Percentiles rank a stretch among this genome's conserved stretches.
Evolutionary conservation across 2,329 filamentous ascomycete species (phyloP).

Genomic region (Didymella pomorum): DNA sequence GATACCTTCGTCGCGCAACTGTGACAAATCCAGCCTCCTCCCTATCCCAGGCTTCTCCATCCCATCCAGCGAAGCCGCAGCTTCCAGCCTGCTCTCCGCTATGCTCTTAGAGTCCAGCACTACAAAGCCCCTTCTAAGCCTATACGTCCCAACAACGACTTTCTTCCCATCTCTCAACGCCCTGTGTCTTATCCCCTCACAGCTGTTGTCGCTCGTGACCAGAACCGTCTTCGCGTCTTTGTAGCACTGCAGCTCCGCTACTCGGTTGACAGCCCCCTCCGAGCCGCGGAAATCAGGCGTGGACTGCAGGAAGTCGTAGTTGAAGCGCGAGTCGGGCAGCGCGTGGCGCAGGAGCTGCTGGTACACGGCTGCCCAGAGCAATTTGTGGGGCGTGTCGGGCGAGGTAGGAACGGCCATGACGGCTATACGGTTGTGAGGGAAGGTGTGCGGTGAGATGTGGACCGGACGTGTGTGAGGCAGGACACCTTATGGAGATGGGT

Average conservation of each 20-base stretch:
- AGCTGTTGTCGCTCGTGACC: conserved; percentile 55
- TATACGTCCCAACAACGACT: conserved; percentile 54
- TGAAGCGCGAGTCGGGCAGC: conserved; percentile 55
- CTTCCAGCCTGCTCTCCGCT: conserved; percentile 33
- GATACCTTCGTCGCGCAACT: conserved; percentile 43
- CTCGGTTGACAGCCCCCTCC: conserved; percentile 40
- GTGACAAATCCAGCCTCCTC: conserved; percentile 43
- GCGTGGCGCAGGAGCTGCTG: conserved; percentile 50
- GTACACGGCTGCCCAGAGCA: conserved; percentile 47
- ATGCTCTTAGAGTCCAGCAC: conserved; percentile 51
- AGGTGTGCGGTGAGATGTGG: neutral
- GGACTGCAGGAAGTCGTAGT: conserved; percentile 55
- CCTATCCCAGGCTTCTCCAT: conserved; percentile 55
- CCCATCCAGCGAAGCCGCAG: conserved; percentile 54
- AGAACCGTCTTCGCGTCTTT: conserved; percentile 46
- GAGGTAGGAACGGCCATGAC: conserved; percentile 29
- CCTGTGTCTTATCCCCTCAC: conserved; percentile 52
- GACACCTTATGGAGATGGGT: neutral
- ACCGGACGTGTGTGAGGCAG: neutral
- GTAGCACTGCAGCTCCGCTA: conserved; percentile 48
- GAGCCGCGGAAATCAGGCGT: conserved; percentile 55
- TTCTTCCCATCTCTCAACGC: conserved; percentile 54
- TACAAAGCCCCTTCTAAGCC: conserved; percentile 54
- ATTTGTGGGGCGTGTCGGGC: conserved; percentile 24
- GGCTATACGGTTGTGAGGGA: neutral